Evolutionary conservation across 2,329 filamentous ascomycete genomes (phyloP).

Genomic region (Penicillium glabrum): DNA sequence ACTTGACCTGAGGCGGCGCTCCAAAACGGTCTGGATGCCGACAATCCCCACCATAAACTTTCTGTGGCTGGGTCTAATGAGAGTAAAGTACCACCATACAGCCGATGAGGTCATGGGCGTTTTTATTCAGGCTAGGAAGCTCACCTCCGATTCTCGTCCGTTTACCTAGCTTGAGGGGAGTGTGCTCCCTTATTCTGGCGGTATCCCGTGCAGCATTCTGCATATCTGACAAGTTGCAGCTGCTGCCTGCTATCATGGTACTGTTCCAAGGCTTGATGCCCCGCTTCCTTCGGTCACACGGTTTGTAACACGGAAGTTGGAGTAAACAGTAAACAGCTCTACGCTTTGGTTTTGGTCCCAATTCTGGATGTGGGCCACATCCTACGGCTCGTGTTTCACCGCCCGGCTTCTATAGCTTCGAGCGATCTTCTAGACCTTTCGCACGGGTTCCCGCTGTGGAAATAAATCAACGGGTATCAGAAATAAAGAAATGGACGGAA

Average conservation of each 20-base stretch:
- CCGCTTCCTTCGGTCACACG: background rate
- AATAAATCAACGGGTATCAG: background rate
- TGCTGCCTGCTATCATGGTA: constrained; percentile 10
- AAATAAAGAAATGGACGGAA: background rate
- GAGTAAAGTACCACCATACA: background rate
- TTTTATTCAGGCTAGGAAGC: background rate
- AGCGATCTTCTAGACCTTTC: constrained; percentile 13
- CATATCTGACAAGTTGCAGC: background rate
- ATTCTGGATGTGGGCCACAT: constrained; percentile 12
- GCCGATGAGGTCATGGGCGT: constrained; percentile 13
- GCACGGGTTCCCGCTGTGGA: background rate
- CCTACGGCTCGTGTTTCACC: constrained; percentile 8
- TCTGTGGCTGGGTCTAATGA: background rate
- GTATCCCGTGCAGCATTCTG: background rate
- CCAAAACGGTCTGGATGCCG: constrained; percentile 17
- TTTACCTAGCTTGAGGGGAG: background rate
- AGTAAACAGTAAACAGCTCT: background rate
- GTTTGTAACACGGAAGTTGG: background rate
- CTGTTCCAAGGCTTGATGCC: constrained; percentile 1
- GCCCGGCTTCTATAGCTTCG: constrained; percentile 3
- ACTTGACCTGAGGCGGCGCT: constrained; percentile 14
- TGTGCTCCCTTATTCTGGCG: background rate
- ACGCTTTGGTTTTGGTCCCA: background rate
- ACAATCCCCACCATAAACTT: constrained; percentile 1
- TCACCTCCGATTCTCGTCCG: background rate